These are phyloP conservation scores for Quercus wislizeni DNA, from an alignment of 306 rosid genomes.

Conservation along the genomic window DNA sequence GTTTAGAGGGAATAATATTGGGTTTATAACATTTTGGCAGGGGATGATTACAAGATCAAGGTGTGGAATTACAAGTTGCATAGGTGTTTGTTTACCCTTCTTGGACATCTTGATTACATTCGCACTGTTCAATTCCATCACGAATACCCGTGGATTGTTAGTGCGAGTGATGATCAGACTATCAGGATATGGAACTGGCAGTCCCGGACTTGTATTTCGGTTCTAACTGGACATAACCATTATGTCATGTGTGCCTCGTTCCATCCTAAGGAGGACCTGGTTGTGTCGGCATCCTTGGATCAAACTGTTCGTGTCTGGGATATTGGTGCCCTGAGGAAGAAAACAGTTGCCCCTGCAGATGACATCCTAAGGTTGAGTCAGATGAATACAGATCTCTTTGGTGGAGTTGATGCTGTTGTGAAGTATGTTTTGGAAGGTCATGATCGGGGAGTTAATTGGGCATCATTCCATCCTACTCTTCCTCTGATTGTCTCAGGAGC, in stretches of 20 bases:
- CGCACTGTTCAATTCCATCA: constrained; percentile 98
- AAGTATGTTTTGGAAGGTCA: constrained; percentile 98
- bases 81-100: constrained; percentile 88
- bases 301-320: constrained; percentile 99
- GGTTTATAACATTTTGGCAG: constrained; percentile 38
- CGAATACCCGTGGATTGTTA: constrained; percentile 92
- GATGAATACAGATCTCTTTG: constrained; percentile 97
- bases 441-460: constrained; percentile 98
- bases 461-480: constrained; percentile 85
- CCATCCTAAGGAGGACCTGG: constrained; percentile 94
- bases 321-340: constrained; percentile 83
- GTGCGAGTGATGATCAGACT: constrained; percentile 98
- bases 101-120: constrained; percentile 96
- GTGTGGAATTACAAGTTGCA: constrained; percentile 99
- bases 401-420: constrained; percentile 89
- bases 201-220: constrained; percentile 93
- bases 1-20: neutral
- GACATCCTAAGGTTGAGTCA: constrained; percentile 84
- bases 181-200: constrained; percentile 99
- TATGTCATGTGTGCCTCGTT: constrained; percentile 97
- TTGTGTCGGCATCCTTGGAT: constrained; percentile 91
- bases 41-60: constrained; percentile 98
- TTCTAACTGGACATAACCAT: constrained; percentile 93
- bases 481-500: constrained; percentile 98
- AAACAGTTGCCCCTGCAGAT: constrained; percentile 90